Base-by-base conservation (phyloP, 805 yeast genomes). In the Cyberlindnera suaveolens region DNA sequence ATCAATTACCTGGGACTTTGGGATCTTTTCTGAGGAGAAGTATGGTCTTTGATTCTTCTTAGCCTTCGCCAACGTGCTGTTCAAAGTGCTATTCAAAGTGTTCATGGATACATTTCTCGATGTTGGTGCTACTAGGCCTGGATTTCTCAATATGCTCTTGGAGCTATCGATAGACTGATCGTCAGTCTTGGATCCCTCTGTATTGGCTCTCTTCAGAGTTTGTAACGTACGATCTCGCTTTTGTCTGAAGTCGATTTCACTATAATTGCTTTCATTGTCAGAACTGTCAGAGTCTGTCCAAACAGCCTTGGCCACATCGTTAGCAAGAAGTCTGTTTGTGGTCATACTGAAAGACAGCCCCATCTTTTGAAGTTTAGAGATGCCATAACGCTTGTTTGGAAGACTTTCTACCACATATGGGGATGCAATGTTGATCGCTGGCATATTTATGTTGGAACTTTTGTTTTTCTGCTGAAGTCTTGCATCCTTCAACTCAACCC, bases 261-360 rank as follows among this genome's bases (percentile, higher is more conserved):
- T 52, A 32, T 41, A 38, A n/a, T 41, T 41, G 38, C 55, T 56
- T 26, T 56, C 59, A 9, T n/a, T 10, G 31, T 66, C 72, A 37
- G 41, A 32, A 16, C 58, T 56, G 11, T 60, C 54, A 16, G 58
- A 51, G 9, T 63, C 58, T 20, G 58, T 55, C 3, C 51, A 61
- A 17, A 49, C 44, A 1, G 52, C 51, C 10, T 39, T 46, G 31
- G 45, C 31, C 16, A 60, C 45, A 19, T 53, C 71, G 29, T 63
- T 49, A 16, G 63, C 65, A 8, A 63, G 62, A 3, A 80, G 64
- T 51, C 67, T 69, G 43, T 72, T 77, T 1, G 91, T 77, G 45
- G 81, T 81, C 82, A 90, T 85, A 40, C 82, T 80, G 46, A 86
- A 74, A 1, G 93, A 80, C 4, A 89, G 76, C 0, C 96, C 96